These are phyloP conservation scores for Globisporangium ultimum DNA, from an alignment of 352 stramenopile species.

Conservation along the genomic window DNA sequence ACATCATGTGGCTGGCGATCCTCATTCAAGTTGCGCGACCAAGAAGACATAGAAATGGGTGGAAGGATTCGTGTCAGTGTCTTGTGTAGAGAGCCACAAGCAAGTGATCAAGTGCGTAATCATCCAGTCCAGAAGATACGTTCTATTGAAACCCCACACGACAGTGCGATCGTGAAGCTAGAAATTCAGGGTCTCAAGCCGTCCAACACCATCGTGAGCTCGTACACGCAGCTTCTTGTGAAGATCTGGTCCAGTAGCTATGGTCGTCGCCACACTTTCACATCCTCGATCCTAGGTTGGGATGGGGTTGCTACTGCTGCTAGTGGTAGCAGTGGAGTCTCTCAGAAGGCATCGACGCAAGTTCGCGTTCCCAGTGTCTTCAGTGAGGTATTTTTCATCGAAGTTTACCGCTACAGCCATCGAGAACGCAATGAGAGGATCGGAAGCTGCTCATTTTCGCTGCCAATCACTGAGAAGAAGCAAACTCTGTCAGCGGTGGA, in stretches of 20 bases:
- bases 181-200: constrained; percentile 4
- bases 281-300: constrained; percentile 1
- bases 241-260: constrained; percentile 15
- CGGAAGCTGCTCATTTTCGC: constrained; percentile 4
- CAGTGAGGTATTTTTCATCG: constrained; percentile 12
- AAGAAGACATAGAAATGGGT: neutral
- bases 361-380: neutral
- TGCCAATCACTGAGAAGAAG: neutral
- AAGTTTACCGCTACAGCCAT: constrained; percentile 13
- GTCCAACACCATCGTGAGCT: neutral
- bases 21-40: constrained; percentile 4
- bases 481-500: no score
- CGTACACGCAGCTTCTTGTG: neutral
- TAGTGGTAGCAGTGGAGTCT: neutral
- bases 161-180: neutral
- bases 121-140: neutral
- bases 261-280: neutral
- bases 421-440: constrained; percentile 9
- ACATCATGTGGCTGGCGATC: neutral
- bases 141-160: neutral
- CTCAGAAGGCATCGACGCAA: neutral
- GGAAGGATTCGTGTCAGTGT: neutral
- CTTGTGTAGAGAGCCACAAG: neutral
- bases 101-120: neutral
- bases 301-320: neutral